Base-by-base conservation (phyloP, 202 grass and related monocot species). In the Panicum hallii region DNA sequence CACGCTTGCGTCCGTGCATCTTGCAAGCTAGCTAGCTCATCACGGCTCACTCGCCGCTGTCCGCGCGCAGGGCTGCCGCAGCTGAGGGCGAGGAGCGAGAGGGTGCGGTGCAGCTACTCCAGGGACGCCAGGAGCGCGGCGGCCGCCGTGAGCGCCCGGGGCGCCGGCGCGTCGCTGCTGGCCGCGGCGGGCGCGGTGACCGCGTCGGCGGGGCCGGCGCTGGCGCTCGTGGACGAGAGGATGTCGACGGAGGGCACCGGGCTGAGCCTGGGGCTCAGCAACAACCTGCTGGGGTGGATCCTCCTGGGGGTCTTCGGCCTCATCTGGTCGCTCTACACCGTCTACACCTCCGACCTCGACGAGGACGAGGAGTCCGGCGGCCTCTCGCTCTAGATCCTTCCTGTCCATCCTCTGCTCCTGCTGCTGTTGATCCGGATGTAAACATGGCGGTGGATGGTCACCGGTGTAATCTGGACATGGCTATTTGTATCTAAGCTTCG, bases 351-450 rank as follows among this genome's bases (percentile, higher is more conserved):
- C 0, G 87, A 83, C 52, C 91, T 97, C 60, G 94, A 97, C 9
- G 94, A 97, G 89, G 94, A 97, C 84, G 94, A 97, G 84, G 94
- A 97, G 86, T 97, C 94, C 17, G 94, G 94, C 17, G 94, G 94
- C 16, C 91, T 97, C 46, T 92, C 89, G 20, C 91, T 97, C 82
- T 97, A 68, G 82, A 84, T 64, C 46, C 22, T 58, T 64, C 46
- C 22, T 58, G 6, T 9, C 19, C 15, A 2, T 2, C 20, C 8
- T 7, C 48, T 9, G 0, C 22, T 36, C 16, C 6, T 40, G 30
- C 2, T 54, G 11, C 30, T 55, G 6, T 26, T 52, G 20, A 69
- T 28, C 36, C 10, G n/a, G 8, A 14, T 83, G 88, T 80, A 75
- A 77, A 68, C 80, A 57, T 40, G 54, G 80, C 19, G 53, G 48